Base-by-base conservation (phyloP, 2,329 filamentous ascomycete species). In the Metarhizium sp. region DNA sequence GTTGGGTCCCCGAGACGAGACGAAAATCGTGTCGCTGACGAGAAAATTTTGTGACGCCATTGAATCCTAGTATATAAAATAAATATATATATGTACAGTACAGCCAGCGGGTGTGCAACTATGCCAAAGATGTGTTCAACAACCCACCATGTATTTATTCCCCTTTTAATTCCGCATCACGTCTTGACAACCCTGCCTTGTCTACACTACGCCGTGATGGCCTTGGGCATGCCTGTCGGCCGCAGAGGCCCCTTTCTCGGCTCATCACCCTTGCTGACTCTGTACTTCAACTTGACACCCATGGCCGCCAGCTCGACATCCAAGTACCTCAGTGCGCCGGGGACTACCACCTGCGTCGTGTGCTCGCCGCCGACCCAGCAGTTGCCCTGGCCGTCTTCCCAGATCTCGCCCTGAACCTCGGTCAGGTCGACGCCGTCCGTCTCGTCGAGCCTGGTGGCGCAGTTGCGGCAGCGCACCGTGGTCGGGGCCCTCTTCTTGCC, bases 221-320 rank as follows among this genome's bases (percentile, higher is more conserved):
- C 53, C 11, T 45, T 56, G 10, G 58, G 59, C 25, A 51, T 57
- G n/a, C 61, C 61, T 66, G 70, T 71, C 57, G 70, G 75, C 61
- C 70, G 68, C 67, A 81, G 66, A 2, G 73, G 72, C 2, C 79
- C 77, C 67, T 78, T 81, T 51, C 79, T 74, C 55, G 79, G 75
- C 62, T 76, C 79, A 62, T 97, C 87, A 70, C 87, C 86, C 69
- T 73, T 74, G 61, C 78, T 77, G 46, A 84, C 71, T 55, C 75
- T 74, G 64, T 96, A 97, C 78, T 90, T 96, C 74, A 99, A 82
- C 74, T 91, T 87, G 54, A 99, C 86, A 53, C 94, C 94, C 94
- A 99, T 99, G 55, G 91, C 91, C 40, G 92, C 90, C 64, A 99
- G 75, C 73, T 99, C 94, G 20, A 96, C 92, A 73, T 99, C 94